phyloP scores from a whole-genome alignment of 768 basidiomycete genomes.

The Suillus bovinus region DNA sequence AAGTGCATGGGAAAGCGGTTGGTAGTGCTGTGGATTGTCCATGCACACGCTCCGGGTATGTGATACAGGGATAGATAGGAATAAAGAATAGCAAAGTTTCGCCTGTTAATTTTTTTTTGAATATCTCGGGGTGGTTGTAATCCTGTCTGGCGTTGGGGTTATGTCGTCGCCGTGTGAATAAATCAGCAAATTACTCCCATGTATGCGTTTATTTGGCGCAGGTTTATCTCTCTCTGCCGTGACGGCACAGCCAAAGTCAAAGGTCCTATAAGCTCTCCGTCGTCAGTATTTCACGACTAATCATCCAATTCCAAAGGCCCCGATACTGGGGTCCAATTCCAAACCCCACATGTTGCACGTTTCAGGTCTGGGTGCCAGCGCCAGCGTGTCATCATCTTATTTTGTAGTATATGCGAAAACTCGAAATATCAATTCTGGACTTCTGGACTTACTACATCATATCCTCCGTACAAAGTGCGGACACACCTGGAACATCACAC shows the following conservation, averaged over 20 bases:
- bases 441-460: not conserved
- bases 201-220: conserved; percentile 8
- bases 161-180: conserved; percentile 10
- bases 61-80: conserved; percentile 7
- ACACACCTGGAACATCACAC: not conserved
- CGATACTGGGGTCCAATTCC: not conserved
- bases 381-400: not conserved
- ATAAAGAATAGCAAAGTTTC: conserved; percentile 14
- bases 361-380: not conserved
- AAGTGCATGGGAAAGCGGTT: conserved; percentile 78
- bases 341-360: no score
- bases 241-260: not conserved
- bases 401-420: not conserved
- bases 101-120: conserved; percentile 7
- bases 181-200: conserved; percentile 5
- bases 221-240: conserved; percentile 1
- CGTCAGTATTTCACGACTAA: not conserved
- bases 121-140: conserved; percentile 11
- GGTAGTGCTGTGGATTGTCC: conserved; percentile 80
- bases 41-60: conserved; percentile 25
- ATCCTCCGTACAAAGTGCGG: not conserved
- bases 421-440: conserved; percentile 1
- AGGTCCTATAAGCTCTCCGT: not conserved
- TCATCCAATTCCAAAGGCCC: not conserved
- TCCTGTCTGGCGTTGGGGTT: conserved; percentile 5